Evolutionary conservation across 495 filamentous ascomycete genomes (phyloP).

Genomic region (Chaetomium fimeti): DNA sequence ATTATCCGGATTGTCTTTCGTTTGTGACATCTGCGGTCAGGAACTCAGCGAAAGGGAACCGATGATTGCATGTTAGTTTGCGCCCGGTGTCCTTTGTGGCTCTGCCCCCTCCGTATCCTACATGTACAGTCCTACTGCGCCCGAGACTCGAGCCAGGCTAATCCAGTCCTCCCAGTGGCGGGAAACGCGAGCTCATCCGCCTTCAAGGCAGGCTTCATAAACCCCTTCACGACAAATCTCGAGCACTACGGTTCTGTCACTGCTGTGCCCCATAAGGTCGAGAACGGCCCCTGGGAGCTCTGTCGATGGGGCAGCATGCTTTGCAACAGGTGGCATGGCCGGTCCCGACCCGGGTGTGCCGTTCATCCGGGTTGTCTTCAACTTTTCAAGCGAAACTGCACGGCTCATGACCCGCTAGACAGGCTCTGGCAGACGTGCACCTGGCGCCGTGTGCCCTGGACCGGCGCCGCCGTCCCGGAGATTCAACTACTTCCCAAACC

Average conservation of each 20-base stretch:
- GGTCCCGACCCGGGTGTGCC: neutral
- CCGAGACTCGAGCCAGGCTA: neutral
- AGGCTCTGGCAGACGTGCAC: constrained; percentile 8
- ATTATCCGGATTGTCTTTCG: too few relatives aligned
- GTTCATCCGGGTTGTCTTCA: constrained; percentile 1
- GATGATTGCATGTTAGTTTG: too few relatives aligned
- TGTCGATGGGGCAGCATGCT: neutral
- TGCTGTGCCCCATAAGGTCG: too few relatives aligned
- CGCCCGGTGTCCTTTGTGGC: too few relatives aligned
- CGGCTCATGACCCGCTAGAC: neutral
- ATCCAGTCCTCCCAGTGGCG: neutral
- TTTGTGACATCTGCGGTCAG: too few relatives aligned
- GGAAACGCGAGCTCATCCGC: neutral
- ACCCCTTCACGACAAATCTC: neutral
- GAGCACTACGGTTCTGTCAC: too few relatives aligned
- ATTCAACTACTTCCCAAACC: neutral
- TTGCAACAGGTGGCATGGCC: neutral
- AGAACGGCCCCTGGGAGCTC: too few relatives aligned
- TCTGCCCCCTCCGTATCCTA: too few relatives aligned
- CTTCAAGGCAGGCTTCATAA: neutral
- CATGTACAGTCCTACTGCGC: too few relatives aligned
- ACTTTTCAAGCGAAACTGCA: constrained; percentile 5
- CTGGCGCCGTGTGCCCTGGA: constrained; percentile 3
- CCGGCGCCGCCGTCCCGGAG: neutral
- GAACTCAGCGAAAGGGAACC: too few relatives aligned